Conservation (phyloP, 495 filamentous ascomycete species). For the Talaromyces adpressus region DNA sequence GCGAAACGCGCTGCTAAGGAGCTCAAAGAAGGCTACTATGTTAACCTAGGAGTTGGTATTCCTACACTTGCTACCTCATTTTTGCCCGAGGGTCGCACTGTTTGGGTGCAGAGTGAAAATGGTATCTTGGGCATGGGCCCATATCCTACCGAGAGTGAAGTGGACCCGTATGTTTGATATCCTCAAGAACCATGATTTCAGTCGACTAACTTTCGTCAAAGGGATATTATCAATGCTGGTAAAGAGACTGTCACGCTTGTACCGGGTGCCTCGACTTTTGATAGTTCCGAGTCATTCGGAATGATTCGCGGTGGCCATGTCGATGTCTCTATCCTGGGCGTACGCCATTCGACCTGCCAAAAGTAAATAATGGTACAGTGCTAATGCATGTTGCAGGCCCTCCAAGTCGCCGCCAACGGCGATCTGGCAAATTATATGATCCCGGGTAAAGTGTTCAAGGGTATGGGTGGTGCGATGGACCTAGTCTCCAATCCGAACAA, state of each 20-base stretch:
- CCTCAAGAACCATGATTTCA: neutral
- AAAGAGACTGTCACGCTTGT: constrained; percentile 89
- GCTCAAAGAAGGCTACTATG: constrained; percentile 90
- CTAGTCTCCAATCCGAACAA: constrained; percentile 74
- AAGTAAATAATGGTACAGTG: neutral
- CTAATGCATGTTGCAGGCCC: constrained; percentile 39
- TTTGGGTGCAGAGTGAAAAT: constrained; percentile 87
- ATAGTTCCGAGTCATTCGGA: constrained; percentile 81
- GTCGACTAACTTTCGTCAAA: constrained; percentile 10
- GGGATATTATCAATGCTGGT: constrained; percentile 86
- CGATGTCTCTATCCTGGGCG: constrained; percentile 79
- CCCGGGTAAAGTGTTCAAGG: constrained; percentile 84
- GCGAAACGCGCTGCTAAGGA: constrained; percentile 81
- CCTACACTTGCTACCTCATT: constrained; percentile 83
- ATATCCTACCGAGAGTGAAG: constrained; percentile 68
- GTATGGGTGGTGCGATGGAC: constrained; percentile 96
- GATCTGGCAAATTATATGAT: constrained; percentile 92
- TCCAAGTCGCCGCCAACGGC: constrained; percentile 77
- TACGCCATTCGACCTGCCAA: constrained; percentile 12
- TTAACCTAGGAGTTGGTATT: constrained; percentile 90
- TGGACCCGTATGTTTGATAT: constrained; percentile 54
- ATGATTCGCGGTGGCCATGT: constrained; percentile 89
- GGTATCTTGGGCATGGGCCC: constrained; percentile 84
- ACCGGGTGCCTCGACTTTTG: constrained; percentile 74
- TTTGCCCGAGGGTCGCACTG: constrained; percentile 67